Base-by-base conservation (phyloP, 768 basidiomycete species). In the Fistulinella prunicolor region DNA sequence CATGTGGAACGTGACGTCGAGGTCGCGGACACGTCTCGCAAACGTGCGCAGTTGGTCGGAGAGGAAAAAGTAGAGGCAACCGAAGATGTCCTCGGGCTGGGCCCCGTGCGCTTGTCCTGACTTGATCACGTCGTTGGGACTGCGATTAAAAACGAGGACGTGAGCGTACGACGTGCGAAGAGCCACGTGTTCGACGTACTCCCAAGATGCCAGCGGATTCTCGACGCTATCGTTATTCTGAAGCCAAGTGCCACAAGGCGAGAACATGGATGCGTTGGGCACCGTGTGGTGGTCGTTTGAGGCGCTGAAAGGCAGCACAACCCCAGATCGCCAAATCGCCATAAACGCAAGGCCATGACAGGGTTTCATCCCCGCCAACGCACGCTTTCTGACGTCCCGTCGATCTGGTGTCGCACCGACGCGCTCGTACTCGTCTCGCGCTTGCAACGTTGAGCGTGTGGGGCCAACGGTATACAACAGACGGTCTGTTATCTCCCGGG, bases 11-110 rank as follows among this genome's bases (percentile, higher is more conserved):
- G 62, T 59, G 20, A 76, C 58, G 0, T 62, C 51, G 41, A 76
- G 64, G 13, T 56, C 62, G n/a, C 65, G 60, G 34, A 77, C 55
- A 9, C 73, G 72, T n/a, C 49, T 40, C 0, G 67, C 59, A 53
- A 79, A 76, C 3, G 43, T 57, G 24, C 56, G 58, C 10, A 79
- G 65, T 46, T 76, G 65, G 5, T 70, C 62, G 1, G 67, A 62
- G 22, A 78, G 55, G 53, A 64, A 70, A 46, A 78, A 77, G 56
- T 75, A 77, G 13, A 78, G 69, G 43, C 75, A 78, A 5, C 78
- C 78, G 39, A 65, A 74, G 35, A 76, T 60, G 44, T 79, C 77
- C 42, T 72, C 75, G 1, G 57, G 49, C 5, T 57, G 60, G 2
- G 69, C 64, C 0, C 77, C 73, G 17, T 68, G 41, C 3, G 59